Percentiles rank a stretch among this genome's conserved stretches.
Conservation (phyloP, 352 stramenopile species). For the Globisporangium parvum region DNA sequence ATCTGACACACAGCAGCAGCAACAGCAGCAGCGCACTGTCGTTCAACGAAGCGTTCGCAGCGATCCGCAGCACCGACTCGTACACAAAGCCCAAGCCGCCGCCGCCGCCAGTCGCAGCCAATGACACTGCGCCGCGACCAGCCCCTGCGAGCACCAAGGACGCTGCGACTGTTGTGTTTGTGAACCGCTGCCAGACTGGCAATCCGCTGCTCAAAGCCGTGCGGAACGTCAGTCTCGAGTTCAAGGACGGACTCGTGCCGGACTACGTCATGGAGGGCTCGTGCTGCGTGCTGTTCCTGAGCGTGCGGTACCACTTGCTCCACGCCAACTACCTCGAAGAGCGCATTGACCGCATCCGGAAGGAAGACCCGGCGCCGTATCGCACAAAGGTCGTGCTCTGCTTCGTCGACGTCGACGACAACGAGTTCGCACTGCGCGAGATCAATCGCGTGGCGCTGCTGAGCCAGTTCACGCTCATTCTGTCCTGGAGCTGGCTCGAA, state of each 20-base stretch:
- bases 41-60: constrained; percentile 56
- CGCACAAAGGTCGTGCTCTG: constrained; percentile 91
- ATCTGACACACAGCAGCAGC: constrained; percentile 26
- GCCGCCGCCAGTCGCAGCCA: constrained; percentile 1
- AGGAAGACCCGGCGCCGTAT: constrained; percentile 68
- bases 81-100: constrained; percentile 28
- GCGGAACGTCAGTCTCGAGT: constrained; percentile 91
- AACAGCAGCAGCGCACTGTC: constrained; percentile 16
- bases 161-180: constrained; percentile 50
- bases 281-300: constrained; percentile 90
- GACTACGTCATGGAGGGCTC: constrained; percentile 93
- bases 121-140: constrained; percentile 3
- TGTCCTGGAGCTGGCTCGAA: constrained; percentile 93
- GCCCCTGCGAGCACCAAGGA: constrained; percentile 21
- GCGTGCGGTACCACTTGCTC: constrained; percentile 86
- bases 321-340: constrained; percentile 89
- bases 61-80: constrained; percentile 47
- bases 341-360: constrained; percentile 86
- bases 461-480: constrained; percentile 90
- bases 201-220: constrained; percentile 93
- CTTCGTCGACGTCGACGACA: constrained; percentile 95
- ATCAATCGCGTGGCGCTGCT: constrained; percentile 91
- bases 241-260: constrained; percentile 85
- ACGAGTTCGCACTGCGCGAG: constrained; percentile 86
- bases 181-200: constrained; percentile 86